Evolutionary conservation across 371 early-diverging fungal genomes (phyloP).

Genomic region (Rhizopus arrhizus): DNA sequence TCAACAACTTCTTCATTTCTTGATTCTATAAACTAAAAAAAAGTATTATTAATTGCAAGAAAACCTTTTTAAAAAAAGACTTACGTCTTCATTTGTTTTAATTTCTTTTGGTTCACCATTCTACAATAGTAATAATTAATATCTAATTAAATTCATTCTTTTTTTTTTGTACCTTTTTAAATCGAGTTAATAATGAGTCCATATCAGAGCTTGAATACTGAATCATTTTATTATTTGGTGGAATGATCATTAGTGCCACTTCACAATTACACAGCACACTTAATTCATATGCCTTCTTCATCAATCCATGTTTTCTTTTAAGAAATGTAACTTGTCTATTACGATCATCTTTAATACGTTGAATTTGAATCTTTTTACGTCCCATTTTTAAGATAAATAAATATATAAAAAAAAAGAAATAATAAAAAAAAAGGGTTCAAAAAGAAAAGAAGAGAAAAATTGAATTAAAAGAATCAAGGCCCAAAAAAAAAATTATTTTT

Average conservation of each 20-base stretch:
- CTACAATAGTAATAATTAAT: slow-evolving; percentile 25
- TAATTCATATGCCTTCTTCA: slow-evolving; percentile 99
- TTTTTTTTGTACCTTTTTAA: slow-evolving; percentile 70
- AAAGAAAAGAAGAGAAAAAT: too few species aligned
- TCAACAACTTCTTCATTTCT: slow-evolving; percentile 11
- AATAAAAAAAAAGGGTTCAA: slow-evolving; percentile 2
- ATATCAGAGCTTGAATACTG: slow-evolving; percentile 92
- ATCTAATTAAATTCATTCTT: background rate
- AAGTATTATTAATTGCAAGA: background rate
- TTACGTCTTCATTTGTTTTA: slow-evolving; percentile 62
- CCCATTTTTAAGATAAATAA: slow-evolving; percentile 65
- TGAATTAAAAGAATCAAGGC: background rate
- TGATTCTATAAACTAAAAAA: slow-evolving; percentile 17
- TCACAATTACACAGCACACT: slow-evolving; percentile 96
- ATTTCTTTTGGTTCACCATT: slow-evolving; percentile 66
- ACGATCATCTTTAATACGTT: slow-evolving; percentile 91
- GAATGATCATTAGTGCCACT: slow-evolving; percentile 90
- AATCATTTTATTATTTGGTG: slow-evolving; percentile 85
- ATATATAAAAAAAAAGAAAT: background rate
- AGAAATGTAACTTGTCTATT: slow-evolving; percentile 93
- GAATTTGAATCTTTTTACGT: slow-evolving; percentile 95
- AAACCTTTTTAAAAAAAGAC: background rate
- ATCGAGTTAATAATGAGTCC: slow-evolving; percentile 84
- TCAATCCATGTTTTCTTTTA: slow-evolving; percentile 97
- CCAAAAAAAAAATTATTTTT: background rate